Evolutionary conservation across 768 basidiomycete species (phyloP), one percentile per base, ranked within the genome.

Genomic region (Pholiota molesta): DNA sequence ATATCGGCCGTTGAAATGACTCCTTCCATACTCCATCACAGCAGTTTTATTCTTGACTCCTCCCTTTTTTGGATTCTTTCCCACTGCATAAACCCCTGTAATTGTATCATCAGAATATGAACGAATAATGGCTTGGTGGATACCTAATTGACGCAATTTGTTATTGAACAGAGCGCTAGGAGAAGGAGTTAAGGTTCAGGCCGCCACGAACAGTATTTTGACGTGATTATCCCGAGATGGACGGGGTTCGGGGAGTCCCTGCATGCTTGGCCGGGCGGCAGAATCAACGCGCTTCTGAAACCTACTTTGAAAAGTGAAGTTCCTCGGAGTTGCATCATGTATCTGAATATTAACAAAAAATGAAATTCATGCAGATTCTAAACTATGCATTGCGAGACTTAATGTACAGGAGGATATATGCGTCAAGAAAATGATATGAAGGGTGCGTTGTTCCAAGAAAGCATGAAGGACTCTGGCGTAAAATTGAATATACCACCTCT

Each of bases 191-290:
- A 57, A 56, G 59, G 37, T 60, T 47, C 26, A 17, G 45, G 47
- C 59, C 57, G 58, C 57, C 59, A 51, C 51, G 40, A 57, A 53
- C 55, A 49, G 37, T 31, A 44, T 29, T 40, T 62, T 65, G 62
- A 66, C 44, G 60, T 64, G 68, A 71, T 65, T 62, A 61, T 59
- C 58, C 69, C 69, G 69, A 71, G 69, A 71, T 68, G 66, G 59
- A 57, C 69, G 69, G 69, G 61, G 56, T 55, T 57, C 52, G 57
- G 23, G 23, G 51, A 37, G n/a, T 17, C 10, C 57, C 29, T 13
- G 3, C 23, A 19, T 21, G 17, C 51, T 21, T 33, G 52, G 21
- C 59, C 42, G 54, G 37, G 60, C 59, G 65, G 62, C 62, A 62
- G 52, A 60, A 60, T 28, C 57, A 49, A 29, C 21, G 56, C 28